phyloP scores from a whole-genome alignment of 2,329 filamentous ascomycete species.

The Bipolaris gigantea region DNA sequence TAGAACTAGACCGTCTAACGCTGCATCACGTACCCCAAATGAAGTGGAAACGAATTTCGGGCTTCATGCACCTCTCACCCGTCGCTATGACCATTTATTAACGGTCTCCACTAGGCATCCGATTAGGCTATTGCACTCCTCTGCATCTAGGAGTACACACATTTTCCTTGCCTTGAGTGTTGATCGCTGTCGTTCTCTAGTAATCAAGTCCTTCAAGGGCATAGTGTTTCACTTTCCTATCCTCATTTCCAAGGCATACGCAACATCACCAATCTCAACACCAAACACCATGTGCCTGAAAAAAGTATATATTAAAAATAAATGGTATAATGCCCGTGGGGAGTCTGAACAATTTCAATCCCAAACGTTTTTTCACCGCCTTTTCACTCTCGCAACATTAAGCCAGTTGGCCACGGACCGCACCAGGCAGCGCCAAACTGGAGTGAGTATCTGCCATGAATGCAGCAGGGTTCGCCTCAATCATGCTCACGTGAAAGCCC shows the following conservation, averaged over 20 bases:
- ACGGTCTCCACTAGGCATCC: neutral
- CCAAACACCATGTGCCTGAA: neutral
- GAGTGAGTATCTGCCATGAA: conserved; percentile 61
- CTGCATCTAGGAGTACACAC: no score
- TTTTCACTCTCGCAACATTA: neutral
- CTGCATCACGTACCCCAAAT: neutral
- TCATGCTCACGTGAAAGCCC: conserved; percentile 55
- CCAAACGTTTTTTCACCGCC: neutral
- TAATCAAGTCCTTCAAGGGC: neutral
- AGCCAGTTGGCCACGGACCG: conserved; percentile 54
- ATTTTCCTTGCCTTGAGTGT: neutral
- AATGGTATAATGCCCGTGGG: neutral
- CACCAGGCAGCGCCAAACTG: conserved; percentile 56
- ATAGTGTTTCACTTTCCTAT: neutral
- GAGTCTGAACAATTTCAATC: neutral
- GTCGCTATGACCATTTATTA: neutral
- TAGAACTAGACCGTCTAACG: neutral
- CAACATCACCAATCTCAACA: neutral
- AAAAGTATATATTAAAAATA: neutral
- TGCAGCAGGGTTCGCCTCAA: conserved; percentile 53
- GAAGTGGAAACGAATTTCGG: neutral
- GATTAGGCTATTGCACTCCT: no score
- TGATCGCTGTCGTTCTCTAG: no score
- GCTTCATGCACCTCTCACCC: neutral
- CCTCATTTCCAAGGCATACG: neutral